Evolutionary conservation across 176 grass and related monocot genomes (phyloP).

Genomic region (Hsuehochloa calcarea): DNA sequence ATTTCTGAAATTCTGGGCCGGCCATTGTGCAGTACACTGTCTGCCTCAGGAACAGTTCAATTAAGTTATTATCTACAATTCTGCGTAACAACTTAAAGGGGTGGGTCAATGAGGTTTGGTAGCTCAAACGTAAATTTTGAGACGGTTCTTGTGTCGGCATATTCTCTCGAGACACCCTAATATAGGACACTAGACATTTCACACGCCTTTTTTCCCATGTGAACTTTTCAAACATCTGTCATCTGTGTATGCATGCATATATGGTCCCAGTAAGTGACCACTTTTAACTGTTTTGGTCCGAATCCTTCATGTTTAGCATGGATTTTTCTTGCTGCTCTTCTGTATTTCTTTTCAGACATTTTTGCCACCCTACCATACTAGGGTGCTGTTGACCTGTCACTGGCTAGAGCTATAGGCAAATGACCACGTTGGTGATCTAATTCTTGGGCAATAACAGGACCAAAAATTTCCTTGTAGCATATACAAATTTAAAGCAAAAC

Average conservation of each 20-base stretch:
- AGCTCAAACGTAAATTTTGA: not conserved
- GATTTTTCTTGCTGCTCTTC: not conserved
- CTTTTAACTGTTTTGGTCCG: constrained; percentile 12
- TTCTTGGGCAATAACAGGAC: not conserved
- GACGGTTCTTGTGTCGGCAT: not conserved
- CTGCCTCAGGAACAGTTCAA: constrained; percentile 23
- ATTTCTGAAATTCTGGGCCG: not conserved
- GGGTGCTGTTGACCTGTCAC: not conserved
- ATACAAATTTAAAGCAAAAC: not conserved
- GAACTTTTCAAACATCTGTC: not conserved
- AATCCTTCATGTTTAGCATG: not conserved
- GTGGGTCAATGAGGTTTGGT: not conserved
- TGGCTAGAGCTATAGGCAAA: not conserved
- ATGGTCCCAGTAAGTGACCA: not conserved
- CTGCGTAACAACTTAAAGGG: not conserved
- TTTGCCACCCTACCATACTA: not conserved
- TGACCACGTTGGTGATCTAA: not conserved
- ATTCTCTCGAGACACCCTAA: not conserved
- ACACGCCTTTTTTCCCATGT: not conserved
- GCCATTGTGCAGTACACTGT: not conserved
- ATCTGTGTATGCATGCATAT: not conserved
- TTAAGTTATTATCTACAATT: not conserved
- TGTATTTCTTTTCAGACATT: not conserved
- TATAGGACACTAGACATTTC: not conserved
- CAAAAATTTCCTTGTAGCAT: too few species aligned